Conservation (phyloP, 2,329 filamentous ascomycete species). For the Thielaviopsis populi region DNA sequence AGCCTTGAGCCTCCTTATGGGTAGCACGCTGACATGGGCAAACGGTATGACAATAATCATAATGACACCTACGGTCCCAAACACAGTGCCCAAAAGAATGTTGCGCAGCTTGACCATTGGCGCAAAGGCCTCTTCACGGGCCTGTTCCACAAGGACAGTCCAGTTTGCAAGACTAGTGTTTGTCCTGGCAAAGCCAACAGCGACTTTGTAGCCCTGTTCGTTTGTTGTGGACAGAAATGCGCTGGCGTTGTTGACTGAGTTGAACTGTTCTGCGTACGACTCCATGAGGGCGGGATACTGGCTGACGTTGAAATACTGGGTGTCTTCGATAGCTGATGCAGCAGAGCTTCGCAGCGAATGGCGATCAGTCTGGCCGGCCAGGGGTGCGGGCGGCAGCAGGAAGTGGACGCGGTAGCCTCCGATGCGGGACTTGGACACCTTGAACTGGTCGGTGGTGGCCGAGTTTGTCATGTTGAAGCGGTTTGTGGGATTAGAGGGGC, state of each 20-base stretch:
- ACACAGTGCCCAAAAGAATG: slow-evolving; percentile 71
- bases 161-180: slow-evolving; percentile 58
- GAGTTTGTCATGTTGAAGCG: slow-evolving; percentile 42
- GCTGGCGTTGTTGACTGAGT: slow-evolving; percentile 49
- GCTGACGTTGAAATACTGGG: slow-evolving; percentile 39
- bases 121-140: slow-evolving; percentile 55
- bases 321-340: slow-evolving; percentile 12
- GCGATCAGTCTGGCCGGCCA: slow-evolving; percentile 29
- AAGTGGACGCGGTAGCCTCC: slow-evolving; percentile 34
- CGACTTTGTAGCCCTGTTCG: slow-evolving; percentile 53
- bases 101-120: slow-evolving; percentile 63
- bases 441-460: slow-evolving; percentile 28
- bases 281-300: slow-evolving; percentile 48
- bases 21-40: slow-evolving; percentile 66
- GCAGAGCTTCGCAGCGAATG: slow-evolving; percentile 30
- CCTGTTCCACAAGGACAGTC: slow-evolving; percentile 68
- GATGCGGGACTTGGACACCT: slow-evolving; percentile 17
- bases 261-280: slow-evolving; percentile 40
- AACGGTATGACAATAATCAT: slow-evolving; percentile 59
- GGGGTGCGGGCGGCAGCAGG: slow-evolving; percentile 39
- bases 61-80: slow-evolving; percentile 62
- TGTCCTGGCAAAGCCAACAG: slow-evolving; percentile 65
- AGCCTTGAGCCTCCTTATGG: slow-evolving; percentile 59
- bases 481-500: slow-evolving; percentile 52
- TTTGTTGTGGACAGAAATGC: slow-evolving; percentile 55